These are phyloP conservation scores for Hymenoscyphus scutula DNA, from an alignment of 2,329 filamentous ascomycete genomes.

Conservation along the genomic window DNA sequence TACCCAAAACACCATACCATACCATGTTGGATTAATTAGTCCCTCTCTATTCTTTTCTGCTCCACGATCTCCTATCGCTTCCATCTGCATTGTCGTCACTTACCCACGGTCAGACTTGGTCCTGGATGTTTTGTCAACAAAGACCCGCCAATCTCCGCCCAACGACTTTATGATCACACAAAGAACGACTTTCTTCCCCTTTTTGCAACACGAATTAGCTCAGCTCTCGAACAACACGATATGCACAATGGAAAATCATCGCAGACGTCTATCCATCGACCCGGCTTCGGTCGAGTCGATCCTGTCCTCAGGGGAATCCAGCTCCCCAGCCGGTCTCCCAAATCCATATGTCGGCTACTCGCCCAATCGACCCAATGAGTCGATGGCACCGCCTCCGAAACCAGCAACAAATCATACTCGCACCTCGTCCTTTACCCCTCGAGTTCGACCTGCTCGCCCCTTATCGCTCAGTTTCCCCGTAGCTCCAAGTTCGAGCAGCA, in stretches of 20 bases:
- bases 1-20: too few relatives aligned
- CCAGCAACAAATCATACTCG: slow-evolving; percentile 25
- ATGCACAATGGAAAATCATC: slow-evolving; percentile 33
- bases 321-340: slow-evolving; percentile 26
- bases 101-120: slow-evolving; percentile 14
- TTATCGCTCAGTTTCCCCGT: slow-evolving; percentile 37
- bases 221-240: slow-evolving; percentile 25
- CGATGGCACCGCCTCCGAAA: slow-evolving; percentile 29
- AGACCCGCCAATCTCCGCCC: slow-evolving; percentile 11
- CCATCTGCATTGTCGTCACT: slow-evolving; percentile 19
- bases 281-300: slow-evolving; percentile 33
- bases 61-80: background rate
- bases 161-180: slow-evolving; percentile 28
- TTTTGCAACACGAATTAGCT: slow-evolving; percentile 24
- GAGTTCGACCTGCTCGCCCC: slow-evolving; percentile 29
- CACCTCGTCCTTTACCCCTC: slow-evolving; percentile 28
- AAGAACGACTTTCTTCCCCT: slow-evolving; percentile 24
- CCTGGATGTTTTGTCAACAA: slow-evolving; percentile 30
- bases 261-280: slow-evolving; percentile 32
- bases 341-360: slow-evolving; percentile 31
- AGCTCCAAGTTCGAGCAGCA: slow-evolving; percentile 27
- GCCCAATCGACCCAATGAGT: slow-evolving; percentile 27
- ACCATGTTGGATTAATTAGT: slow-evolving; percentile 29
- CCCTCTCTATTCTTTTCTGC: slow-evolving; percentile 12
- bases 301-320: slow-evolving; percentile 29